phyloP scores from a whole-genome alignment of 345 rosid genomes.

The Rhodamnia argentea region DNA sequence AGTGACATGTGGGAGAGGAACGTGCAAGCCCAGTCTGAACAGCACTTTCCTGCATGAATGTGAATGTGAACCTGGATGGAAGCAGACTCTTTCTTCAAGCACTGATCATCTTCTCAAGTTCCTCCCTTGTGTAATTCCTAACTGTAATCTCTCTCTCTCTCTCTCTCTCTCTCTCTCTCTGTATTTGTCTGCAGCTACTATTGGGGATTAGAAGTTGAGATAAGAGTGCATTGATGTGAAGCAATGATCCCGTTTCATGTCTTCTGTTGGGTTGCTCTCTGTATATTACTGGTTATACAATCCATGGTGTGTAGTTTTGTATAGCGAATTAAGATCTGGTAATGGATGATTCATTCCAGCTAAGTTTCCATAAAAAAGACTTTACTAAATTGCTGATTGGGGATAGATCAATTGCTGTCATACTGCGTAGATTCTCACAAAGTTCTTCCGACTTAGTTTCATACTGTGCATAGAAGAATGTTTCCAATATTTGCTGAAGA shows the following conservation, averaged over 20 bases:
- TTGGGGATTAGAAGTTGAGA: neutral
- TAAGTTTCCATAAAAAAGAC: neutral
- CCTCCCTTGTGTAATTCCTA: constrained; percentile 79
- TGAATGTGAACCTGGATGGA: constrained; percentile 74
- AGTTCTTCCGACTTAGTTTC: neutral
- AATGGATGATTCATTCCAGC: neutral
- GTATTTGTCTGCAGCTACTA: neutral
- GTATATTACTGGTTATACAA: neutral
- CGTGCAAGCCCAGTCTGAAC: constrained; percentile 38
- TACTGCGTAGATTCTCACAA: neutral
- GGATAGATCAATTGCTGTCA: neutral
- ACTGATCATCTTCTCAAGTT: constrained; percentile 29
- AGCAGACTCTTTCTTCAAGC: constrained; percentile 18
- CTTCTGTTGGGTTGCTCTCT: neutral
- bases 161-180: neutral
- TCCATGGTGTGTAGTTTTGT: neutral
- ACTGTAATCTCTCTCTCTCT: constrained; percentile 38
- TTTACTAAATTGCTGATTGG: neutral
- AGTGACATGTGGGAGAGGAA: constrained; percentile 58
- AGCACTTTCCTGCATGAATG: constrained; percentile 32
- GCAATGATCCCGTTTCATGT: neutral
- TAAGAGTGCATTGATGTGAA: neutral
- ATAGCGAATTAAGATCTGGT: neutral
- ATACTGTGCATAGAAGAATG: neutral
- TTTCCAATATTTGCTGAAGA: neutral